These are phyloP conservation scores for Caloboletus inedulis DNA, from an alignment of 1,284 basidiomycete genomes.

Conservation along the genomic window DNA sequence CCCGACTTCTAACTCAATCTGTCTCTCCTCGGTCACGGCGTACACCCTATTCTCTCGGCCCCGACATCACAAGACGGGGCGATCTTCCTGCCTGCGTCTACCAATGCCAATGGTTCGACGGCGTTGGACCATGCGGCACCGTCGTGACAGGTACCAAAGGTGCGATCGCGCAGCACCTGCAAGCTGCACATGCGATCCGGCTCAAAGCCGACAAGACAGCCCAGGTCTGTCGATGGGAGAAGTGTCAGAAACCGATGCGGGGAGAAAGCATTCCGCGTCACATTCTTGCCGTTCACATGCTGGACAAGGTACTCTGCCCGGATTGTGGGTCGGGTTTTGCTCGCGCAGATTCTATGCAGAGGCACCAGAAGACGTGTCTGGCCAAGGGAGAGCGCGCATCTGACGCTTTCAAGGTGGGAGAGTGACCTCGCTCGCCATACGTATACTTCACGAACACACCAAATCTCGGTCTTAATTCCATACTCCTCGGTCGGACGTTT, in stretches of 20 bases:
- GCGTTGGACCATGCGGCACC: neutral
- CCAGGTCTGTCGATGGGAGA: conserved; percentile 16
- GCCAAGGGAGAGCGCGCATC: neutral
- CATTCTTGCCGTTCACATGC: conserved; percentile 21
- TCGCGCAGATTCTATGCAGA: conserved; percentile 25
- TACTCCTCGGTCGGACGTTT: neutral
- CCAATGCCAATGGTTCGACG: conserved; percentile 15
- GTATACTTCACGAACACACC: neutral
- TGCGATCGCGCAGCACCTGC: conserved; percentile 19
- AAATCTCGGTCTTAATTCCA: neutral
- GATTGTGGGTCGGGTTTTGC: conserved; percentile 19
- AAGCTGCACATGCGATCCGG: conserved; percentile 3
- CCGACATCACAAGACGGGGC: neutral
- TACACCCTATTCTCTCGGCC: conserved; percentile 9
- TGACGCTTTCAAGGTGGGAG: neutral
- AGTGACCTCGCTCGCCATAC: neutral
- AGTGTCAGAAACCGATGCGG: conserved; percentile 18
- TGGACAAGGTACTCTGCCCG: conserved; percentile 21
- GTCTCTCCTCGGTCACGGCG: neutral
- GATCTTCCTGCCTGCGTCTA: neutral
- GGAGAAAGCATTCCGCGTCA: conserved; percentile 27
- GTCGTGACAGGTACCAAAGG: conserved; percentile 5
- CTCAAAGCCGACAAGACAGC: conserved; percentile 3
- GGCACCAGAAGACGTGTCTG: conserved; percentile 19
- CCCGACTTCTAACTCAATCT: neutral